Conservation (phyloP, 176 grass and related monocot species). For the Luzula sylvatica region DNA sequence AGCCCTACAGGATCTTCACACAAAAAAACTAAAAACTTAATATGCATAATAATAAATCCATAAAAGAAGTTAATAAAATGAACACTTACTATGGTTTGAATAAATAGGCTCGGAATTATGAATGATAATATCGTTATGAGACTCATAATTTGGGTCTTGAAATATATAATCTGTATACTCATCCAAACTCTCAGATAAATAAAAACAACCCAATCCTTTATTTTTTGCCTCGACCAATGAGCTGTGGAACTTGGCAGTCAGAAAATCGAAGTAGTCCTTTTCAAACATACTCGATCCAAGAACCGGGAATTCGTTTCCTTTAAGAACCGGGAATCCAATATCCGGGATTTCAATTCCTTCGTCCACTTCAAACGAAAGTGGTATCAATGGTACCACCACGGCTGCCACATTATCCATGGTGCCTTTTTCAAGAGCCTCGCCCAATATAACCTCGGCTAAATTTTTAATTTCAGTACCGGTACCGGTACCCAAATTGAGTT, state of each 20-base stretch:
- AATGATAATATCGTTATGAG: slow-evolving; percentile 36
- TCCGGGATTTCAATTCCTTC: slow-evolving; percentile 26
- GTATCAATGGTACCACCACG: slow-evolving; percentile 71
- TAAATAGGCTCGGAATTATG: slow-evolving; percentile 38
- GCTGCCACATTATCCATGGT: slow-evolving; percentile 86
- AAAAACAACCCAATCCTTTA: slow-evolving; percentile 79
- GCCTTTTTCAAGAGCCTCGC: slow-evolving; percentile 68
- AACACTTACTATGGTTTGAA: slow-evolving; percentile 46
- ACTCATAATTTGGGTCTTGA: slow-evolving; percentile 36
- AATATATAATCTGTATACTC: slow-evolving; percentile 81
- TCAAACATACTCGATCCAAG: slow-evolving; percentile 11
- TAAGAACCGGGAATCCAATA: slow-evolving; percentile 21
- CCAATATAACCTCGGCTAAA: slow-evolving; percentile 62
- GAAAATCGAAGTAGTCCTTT: slow-evolving; percentile 17
- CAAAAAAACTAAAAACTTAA: slow-evolving; percentile 2
- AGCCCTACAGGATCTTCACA: slow-evolving; percentile 48
- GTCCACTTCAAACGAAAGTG: slow-evolving; percentile 30
- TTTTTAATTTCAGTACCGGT: slow-evolving; percentile 14
- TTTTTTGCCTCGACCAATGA: slow-evolving; percentile 51
- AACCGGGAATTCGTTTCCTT: background rate
- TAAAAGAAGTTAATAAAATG: slow-evolving; percentile 13
- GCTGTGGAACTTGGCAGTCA: slow-evolving; percentile 19
- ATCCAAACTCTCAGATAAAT: slow-evolving; percentile 93
- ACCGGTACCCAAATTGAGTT: slow-evolving; percentile 32
- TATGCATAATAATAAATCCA: background rate